Evolutionary conservation across 441 rosid genomes (phyloP).

Genomic region (Gossypium davidsonii): DNA sequence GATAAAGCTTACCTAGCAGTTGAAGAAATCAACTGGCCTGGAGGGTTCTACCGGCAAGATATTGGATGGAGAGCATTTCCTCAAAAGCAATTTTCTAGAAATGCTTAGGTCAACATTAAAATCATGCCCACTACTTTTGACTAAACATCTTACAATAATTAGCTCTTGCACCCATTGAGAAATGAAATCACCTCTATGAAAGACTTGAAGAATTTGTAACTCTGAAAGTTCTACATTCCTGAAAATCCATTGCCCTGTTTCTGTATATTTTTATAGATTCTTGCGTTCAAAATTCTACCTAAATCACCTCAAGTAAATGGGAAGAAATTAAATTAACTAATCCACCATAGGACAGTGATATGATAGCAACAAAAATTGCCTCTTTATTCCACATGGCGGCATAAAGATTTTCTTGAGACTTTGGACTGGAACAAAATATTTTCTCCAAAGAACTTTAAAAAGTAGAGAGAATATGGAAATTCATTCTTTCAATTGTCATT

Average conservation of each 20-base stretch:
- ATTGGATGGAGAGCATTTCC: slow-evolving; percentile 91
- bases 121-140: slow-evolving; percentile 22
- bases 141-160: not conserved
- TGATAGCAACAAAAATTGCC: not conserved
- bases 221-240: not conserved
- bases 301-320: not conserved
- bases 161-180: not conserved
- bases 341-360: not conserved
- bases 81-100: slow-evolving; percentile 32
- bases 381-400: too few relatives aligned
- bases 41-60: slow-evolving; percentile 68
- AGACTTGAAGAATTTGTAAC: not conserved
- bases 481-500: not conserved
- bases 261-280: not conserved
- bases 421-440: too few relatives aligned
- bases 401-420: too few relatives aligned
- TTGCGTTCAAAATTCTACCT: not conserved
- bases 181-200: not conserved
- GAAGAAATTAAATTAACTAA: not conserved
- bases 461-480: not conserved
- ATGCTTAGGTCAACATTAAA: not conserved
- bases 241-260: not conserved
- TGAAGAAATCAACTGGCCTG: slow-evolving; percentile 67
- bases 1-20: slow-evolving; percentile 68
- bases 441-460: not conserved